Evolutionary conservation across 2,329 filamentous ascomycete species (phyloP), one percentile per base, ranked within the genome.

Genomic region (Aspergillus ibericus): DNA sequence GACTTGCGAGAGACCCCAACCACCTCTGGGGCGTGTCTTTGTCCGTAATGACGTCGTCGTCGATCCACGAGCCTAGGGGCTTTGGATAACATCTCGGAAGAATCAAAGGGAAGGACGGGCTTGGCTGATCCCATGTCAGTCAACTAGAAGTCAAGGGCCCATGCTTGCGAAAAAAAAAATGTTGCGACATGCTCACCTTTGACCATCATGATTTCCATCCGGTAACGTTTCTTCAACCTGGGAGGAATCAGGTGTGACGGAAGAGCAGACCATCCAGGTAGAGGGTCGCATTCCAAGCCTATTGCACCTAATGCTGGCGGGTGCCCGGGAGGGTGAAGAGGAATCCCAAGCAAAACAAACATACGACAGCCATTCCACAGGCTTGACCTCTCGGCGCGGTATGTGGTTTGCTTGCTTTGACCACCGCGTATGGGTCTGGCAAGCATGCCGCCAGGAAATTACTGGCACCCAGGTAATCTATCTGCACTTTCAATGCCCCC

Each of bases 331-430:
- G 61, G 42, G 55, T 63, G 53, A 47, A 51, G 18, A 59, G 58
- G 63, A 66, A 66, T 68, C 29, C 55, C n/a, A 22, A 16, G 22
- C 22, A 22, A 44, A 60, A 42, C 54, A 64, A 67, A 59, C 63
- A 16, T 22, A 40, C 54, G 56, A 54, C 35, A n/a, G 34, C 27
- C 66, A 65, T 66, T 65, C 66, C 63, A 61, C 58, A 38, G 27
- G 18, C 4, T 34, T 51, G 44, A 54, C 58, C 55, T 59, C 42
- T 29, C 40, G 38, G 18, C 52, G 53, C 47, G 60, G 63, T 44
- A 66, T 67, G 63, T 49, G 48, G 32, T 57, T 36, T 58, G 49
- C 50, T 48, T 56, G 34, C 44, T 35, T 35, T 50, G 54, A 32
- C 16, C 36, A 7, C 53, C 40, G 53, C 36, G 16, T 44, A 49